A percentile compares a stretch with the other conserved stretches of the same genome.
Conservation (phyloP, 495 filamentous ascomycete genomes). For the Elaphomyces granulatus region DNA sequence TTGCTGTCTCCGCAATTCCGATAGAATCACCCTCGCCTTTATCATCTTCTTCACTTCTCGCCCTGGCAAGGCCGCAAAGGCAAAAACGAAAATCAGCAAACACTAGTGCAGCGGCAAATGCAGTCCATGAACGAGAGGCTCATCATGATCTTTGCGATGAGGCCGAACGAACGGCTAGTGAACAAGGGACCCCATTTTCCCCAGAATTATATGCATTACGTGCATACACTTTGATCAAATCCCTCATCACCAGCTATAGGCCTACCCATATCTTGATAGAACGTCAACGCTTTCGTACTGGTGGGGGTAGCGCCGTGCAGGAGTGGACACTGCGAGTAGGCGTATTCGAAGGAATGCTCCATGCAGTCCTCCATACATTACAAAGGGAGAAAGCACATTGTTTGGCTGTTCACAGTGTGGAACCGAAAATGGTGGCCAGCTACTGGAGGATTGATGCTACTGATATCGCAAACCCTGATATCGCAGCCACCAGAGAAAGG, state of each 20-base stretch:
- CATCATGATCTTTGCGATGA: background rate
- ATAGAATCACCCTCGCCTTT: background rate
- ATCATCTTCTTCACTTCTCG: background rate
- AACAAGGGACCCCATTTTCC: conserved; percentile 26
- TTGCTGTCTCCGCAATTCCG: conserved; percentile 16
- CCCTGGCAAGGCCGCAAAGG: background rate
- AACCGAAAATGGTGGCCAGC: conserved; percentile 26
- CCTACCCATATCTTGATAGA: conserved; percentile 77
- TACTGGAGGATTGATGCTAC: conserved; percentile 20
- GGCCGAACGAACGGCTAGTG: background rate
- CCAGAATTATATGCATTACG: conserved; percentile 41
- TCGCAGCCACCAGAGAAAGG: conserved; percentile 5
- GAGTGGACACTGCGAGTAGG: conserved; percentile 92
- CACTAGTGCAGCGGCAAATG: background rate
- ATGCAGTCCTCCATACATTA: conserved; percentile 55
- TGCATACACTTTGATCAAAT: conserved; percentile 47
- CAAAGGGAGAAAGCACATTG: conserved; percentile 9
- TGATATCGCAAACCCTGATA: conserved; percentile 1
- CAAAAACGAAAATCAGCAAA: background rate
- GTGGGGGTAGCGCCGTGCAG: conserved; percentile 45
- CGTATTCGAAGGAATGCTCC: conserved; percentile 77
- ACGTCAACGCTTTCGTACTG: conserved; percentile 71
- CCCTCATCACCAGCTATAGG: conserved; percentile 30
- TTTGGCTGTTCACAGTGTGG: conserved; percentile 20
- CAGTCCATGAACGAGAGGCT: conserved; percentile 3